Evolutionary conservation across 805 yeast genomes (phyloP), one percentile per base, ranked within the genome.

Genomic region (Wickerhamiella australiensis): DNA sequence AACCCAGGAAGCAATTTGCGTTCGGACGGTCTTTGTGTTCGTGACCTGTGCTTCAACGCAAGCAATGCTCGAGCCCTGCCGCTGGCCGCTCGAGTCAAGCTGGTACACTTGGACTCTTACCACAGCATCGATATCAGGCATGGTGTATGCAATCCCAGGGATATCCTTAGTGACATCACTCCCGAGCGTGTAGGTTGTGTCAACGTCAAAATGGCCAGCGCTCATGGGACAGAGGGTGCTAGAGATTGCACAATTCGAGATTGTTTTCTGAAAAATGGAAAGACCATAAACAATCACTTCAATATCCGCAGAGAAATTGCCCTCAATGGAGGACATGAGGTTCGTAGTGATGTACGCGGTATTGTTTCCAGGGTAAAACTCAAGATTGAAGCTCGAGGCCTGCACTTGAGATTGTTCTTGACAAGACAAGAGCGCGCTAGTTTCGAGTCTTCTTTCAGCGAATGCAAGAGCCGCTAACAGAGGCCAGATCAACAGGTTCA

Each of bases 81-180:
- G 33, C 20, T 49, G 45, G 5, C 61, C 61, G 12, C 63, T 55
- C 5, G 74, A 68, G 59, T 76, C 78, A 44, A 67, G 60, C 27
- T 76, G 63, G 62, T 79, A 78, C 3, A 82, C 82, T 17, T 76
- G 65, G 37, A 94, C 88, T 54, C 80, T 70, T 25, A 88, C 96
- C 53, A 83, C 76, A 3, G 96, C 99, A 61, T 92, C 99, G 56
- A 92, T 70, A 65, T 92, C 95, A 0, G 99, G 99, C 49, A 92
- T 75, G 1, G 90, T 79, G 66, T 79, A 92, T 1, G 96, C 96
- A 20, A 92, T 71, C 8, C 79, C 74, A 1, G 98, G 98, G 51
- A 92, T 75, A 52, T 73, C 66, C 11, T 67, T 63, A 3, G 52
- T 42, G 3, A 75, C 65, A 23, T 67, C 64, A 7, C 53, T 49